Evolutionary conservation across 495 filamentous ascomycete species (phyloP).

Genomic region (Tuber aestivum): DNA sequence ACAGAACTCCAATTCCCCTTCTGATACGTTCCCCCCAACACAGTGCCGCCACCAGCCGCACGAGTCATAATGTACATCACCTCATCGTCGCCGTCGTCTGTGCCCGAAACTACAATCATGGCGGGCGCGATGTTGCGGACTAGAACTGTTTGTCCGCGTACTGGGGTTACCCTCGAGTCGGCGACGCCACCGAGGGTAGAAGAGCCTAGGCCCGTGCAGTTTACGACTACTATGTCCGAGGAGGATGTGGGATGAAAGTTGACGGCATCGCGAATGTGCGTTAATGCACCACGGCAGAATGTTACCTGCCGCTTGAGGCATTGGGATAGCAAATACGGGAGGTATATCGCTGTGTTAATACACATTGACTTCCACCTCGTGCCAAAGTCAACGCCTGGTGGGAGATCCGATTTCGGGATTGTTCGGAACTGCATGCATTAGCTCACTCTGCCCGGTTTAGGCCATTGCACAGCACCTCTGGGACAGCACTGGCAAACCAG

Average conservation of each 20-base stretch:
- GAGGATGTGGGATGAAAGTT: conserved; percentile 53
- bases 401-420: conserved; percentile 54
- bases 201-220: conserved; percentile 77
- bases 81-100: conserved; percentile 75
- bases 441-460: not conserved
- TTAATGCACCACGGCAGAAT: conserved; percentile 55
- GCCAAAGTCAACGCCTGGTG: conserved; percentile 58
- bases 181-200: conserved; percentile 72
- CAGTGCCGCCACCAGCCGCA: conserved; percentile 68
- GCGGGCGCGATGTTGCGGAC: conserved; percentile 74
- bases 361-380: conserved; percentile 75
- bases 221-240: conserved; percentile 68
- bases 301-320: conserved; percentile 64
- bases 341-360: conserved; percentile 84
- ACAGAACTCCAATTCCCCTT: conserved; percentile 75
- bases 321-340: conserved; percentile 73
- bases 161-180: conserved; percentile 68
- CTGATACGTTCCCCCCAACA: conserved; percentile 84
- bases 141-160: conserved; percentile 78
- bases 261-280: conserved; percentile 68
- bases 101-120: conserved; percentile 66
- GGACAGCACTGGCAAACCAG: conserved; percentile 77
- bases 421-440: conserved; percentile 48
- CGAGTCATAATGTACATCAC: conserved; percentile 84
- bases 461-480: conserved; percentile 51